A percentile compares a stretch with the other conserved stretches of the same genome.
phyloP scores from a whole-genome alignment of 176 grass and related monocot genomes.

The Eremochloa ophiuroides region DNA sequence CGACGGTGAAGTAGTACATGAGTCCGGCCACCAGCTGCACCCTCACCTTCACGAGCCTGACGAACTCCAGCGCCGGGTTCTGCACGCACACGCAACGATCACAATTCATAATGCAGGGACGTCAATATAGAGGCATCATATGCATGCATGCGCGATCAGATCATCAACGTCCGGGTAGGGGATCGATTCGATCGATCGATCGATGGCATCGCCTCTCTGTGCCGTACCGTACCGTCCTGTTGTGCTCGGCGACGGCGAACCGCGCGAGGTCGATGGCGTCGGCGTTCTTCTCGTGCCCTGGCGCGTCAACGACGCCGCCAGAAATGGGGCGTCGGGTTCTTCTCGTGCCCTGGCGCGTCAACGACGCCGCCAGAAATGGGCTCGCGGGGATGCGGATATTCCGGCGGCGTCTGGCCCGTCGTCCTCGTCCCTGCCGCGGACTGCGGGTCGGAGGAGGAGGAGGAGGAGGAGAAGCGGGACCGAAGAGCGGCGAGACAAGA shows the following conservation, averaged over 20 bases:
- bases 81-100: not conserved
- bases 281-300: slow-evolving; percentile 34
- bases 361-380: no score
- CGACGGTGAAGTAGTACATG: slow-evolving; percentile 57
- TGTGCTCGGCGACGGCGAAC: slow-evolving; percentile 59
- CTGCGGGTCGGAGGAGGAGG: no score
- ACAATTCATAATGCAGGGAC: not conserved
- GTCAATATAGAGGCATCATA: not conserved
- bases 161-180: not conserved
- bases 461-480: not conserved
- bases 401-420: no score
- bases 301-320: slow-evolving; percentile 15
- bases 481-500: not conserved
- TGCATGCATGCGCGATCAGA: no score
- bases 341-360: no score
- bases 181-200: no score
- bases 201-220: not conserved
- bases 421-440: not conserved
- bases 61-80: slow-evolving; percentile 49
- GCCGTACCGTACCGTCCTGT: slow-evolving; percentile 32
- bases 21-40: slow-evolving; percentile 35
- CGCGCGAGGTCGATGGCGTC: slow-evolving; percentile 36
- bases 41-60: slow-evolving; percentile 45
- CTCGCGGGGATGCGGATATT: no score
- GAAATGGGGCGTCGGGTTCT: no score